Base-by-base conservation (phyloP, 2,329 filamentous ascomycete species). In the Hypomyces rosellus region DNA sequence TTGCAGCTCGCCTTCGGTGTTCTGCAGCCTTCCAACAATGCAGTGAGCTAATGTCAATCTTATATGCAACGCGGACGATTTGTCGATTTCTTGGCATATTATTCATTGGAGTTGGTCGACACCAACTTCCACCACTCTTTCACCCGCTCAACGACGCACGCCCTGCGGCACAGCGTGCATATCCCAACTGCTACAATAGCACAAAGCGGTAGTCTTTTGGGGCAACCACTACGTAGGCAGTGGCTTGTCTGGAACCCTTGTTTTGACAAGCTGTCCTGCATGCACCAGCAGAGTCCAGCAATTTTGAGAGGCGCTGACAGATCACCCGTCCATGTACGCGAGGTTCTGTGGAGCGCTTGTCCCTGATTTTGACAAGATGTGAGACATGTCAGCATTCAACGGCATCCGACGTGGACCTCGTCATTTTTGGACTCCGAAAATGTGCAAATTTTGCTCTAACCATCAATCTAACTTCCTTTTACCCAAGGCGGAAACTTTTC, bases 241-340 rank as follows among this genome's bases (percentile, higher is more conserved):
- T 30, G 25, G 25, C 25, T 30, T 30, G 25, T 30, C 8, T 30
- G 9, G 25, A 30, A 30, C 25, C 25, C 25, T 30, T 30, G 30
- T 38, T 42, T 40, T 49, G 39, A 44, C 46, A 48, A 18, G 38
- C 16, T 48, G 33, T 44, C 13, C 46, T 37, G 46, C 46, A 49
- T 49, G 39, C 46, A n/a, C 44, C 16, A 48, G 25, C 16, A 43
- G 12, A 43, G 12, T 16, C 36, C 16, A 38, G 9, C 25, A 30
- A 30, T 11, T 30, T 11, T 30, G 25, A 11, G 25, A 30, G 25
- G 25, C 25, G 25, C 25, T 30, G 25, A 30, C 25, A 30, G 25
- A 30, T 30, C 25, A 8, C 25, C 25, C 25, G 9, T 30, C 6
- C 9, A 30, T 30, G 25, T 30, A 30, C 25, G 25, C 25, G 25